A percentile compares a stretch with the other conserved stretches of the same genome.
Evolutionary conservation across 495 filamentous ascomycete genomes (phyloP).

Genomic region (Lasiosphaeria hispida): DNA sequence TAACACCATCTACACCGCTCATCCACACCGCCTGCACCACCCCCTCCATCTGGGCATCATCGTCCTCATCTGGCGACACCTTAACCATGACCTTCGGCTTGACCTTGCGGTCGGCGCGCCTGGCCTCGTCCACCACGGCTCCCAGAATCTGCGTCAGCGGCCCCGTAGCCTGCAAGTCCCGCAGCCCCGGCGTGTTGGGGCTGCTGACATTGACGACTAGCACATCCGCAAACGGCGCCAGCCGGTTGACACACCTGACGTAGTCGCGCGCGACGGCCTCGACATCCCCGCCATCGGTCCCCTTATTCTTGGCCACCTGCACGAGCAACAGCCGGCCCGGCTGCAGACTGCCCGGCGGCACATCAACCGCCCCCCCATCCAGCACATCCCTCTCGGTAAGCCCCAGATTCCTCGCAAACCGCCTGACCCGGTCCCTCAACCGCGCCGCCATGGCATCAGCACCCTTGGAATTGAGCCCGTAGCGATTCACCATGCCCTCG

Average conservation of each 20-base stretch:
- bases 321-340: constrained; percentile 77
- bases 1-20: constrained; percentile 86
- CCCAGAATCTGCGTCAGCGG: constrained; percentile 76
- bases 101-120: constrained; percentile 59
- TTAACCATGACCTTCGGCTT: constrained; percentile 94
- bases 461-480: constrained; percentile 88
- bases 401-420: constrained; percentile 68
- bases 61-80: constrained; percentile 91
- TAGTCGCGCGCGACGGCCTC: constrained; percentile 83
- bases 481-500: constrained; percentile 88
- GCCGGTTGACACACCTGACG: constrained; percentile 74
- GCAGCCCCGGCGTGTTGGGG: constrained; percentile 89
- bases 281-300: constrained; percentile 78
- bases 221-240: constrained; percentile 87
- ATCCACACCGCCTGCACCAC: constrained; percentile 84
- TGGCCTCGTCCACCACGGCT: constrained; percentile 78
- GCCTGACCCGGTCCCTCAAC: constrained; percentile 71
- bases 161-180: constrained; percentile 75
- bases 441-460: constrained; percentile 80
- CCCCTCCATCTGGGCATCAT: constrained; percentile 73
- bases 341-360: constrained; percentile 68
- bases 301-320: constrained; percentile 98
- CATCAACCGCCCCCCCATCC: constrained; percentile 60
- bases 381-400: constrained; percentile 70
- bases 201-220: constrained; percentile 95